Conservation (phyloP, 139 green algal genomes). For the Tetraselmis striata region DNA sequence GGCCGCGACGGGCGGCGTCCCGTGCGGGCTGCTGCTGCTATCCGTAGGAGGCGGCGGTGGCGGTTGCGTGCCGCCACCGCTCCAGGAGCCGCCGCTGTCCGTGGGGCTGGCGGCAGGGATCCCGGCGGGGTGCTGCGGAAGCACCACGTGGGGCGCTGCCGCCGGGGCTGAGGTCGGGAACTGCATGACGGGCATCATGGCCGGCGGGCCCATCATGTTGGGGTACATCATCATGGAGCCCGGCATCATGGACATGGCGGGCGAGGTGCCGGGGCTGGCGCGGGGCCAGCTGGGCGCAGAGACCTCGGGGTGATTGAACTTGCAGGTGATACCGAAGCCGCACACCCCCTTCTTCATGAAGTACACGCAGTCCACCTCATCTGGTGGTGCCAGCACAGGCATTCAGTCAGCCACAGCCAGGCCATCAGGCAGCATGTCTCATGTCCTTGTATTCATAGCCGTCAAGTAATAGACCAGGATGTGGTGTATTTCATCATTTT, state of each 20-base stretch:
- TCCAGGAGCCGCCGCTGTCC: not conserved
- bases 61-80: not conserved
- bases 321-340: slow-evolving; percentile 42
- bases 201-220: not conserved
- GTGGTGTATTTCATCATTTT: too few species aligned
- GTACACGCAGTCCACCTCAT: slow-evolving; percentile 30
- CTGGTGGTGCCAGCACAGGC: slow-evolving; percentile 1
- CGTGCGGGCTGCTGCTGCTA: not conserved
- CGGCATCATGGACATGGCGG: not conserved
- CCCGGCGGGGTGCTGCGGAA: too few species aligned
- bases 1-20: too few species aligned
- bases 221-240: not conserved
- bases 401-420: not conserved
- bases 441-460: too few species aligned
- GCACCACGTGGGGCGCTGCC: not conserved
- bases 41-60: not conserved
- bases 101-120: not conserved
- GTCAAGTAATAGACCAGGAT: too few species aligned
- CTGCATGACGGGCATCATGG: not conserved
- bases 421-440: too few species aligned
- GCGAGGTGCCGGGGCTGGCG: not conserved
- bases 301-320: slow-evolving; percentile 50
- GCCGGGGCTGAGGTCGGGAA: not conserved
- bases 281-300: not conserved
- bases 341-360: slow-evolving; percentile 42